These are phyloP conservation scores for Mycena capillaripes DNA, from an alignment of 768 basidiomycete genomes.

Conservation along the genomic window DNA sequence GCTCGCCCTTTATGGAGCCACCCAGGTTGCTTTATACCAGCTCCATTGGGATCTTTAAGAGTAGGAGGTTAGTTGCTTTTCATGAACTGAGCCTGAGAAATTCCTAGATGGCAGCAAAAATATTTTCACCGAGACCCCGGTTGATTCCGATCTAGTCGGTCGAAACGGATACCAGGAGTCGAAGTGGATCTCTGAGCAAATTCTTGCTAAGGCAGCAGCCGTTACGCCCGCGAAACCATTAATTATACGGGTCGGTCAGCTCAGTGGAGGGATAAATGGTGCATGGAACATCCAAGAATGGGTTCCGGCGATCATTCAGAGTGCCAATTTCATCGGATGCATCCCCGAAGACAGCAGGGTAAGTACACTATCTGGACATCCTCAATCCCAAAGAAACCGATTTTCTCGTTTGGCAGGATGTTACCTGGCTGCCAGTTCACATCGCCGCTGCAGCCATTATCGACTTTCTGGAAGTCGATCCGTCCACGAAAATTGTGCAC, in stretches of 20 bases:
- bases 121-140: background rate
- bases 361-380: background rate
- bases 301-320: constrained; percentile 50
- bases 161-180: constrained; percentile 49
- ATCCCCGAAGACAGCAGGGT: constrained; percentile 38
- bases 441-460: background rate
- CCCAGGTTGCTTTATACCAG: constrained; percentile 43
- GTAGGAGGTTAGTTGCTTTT: constrained; percentile 29
- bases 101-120: background rate
- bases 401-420: background rate
- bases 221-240: constrained; percentile 33
- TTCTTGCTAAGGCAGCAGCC: constrained; percentile 37
- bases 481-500: constrained; percentile 30
- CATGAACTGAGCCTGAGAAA: background rate
- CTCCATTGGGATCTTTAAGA: constrained; percentile 43
- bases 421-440: background rate
- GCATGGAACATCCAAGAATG: constrained; percentile 53
- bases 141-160: constrained; percentile 27
- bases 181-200: constrained; percentile 44
- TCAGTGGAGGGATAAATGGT: constrained; percentile 48
- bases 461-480: background rate
- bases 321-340: constrained; percentile 27
- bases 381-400: background rate
- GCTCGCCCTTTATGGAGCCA: background rate
- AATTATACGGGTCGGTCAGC: constrained; percentile 52